Percentiles rank a stretch among this genome's conserved stretches.
phyloP scores from a whole-genome alignment of 306 rosid species.

The Castanopsis chinensis region DNA sequence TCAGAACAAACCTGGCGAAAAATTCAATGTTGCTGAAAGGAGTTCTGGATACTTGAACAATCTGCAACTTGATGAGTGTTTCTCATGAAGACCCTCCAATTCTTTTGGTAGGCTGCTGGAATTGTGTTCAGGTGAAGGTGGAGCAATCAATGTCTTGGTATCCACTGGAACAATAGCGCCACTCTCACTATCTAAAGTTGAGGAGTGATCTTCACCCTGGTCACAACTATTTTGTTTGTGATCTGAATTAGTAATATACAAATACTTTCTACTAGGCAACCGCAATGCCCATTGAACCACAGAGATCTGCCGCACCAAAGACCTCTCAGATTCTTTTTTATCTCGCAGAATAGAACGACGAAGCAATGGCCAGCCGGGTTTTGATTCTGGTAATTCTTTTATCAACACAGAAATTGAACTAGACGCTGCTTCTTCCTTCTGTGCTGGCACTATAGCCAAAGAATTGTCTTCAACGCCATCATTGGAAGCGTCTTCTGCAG shows the following conservation, averaged over 20 bases:
- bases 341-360: conserved; percentile 38
- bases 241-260: conserved; percentile 29
- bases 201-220: conserved; percentile 33
- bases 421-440: conserved; percentile 32
- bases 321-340: conserved; percentile 22
- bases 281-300: conserved; percentile 98
- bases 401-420: conserved; percentile 35
- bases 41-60: conserved; percentile 76
- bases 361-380: conserved; percentile 97
- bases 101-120: conserved; percentile 49
- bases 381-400: conserved; percentile 46
- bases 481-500: conserved; percentile 38
- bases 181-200: conserved; percentile 52
- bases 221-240: conserved; percentile 24
- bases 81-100: conserved; percentile 80
- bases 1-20: conserved; percentile 63
- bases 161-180: conserved; percentile 77
- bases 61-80: conserved; percentile 75
- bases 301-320: conserved; percentile 46
- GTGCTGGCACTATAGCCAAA: conserved; percentile 75
- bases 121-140: conserved; percentile 38
- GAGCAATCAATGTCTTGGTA: conserved; percentile 31
- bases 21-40: conserved; percentile 71
- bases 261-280: conserved; percentile 59
- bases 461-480: conserved; percentile 41